These are phyloP conservation scores for Picea engelmannii DNA, from an alignment of 83 land plant genomes.

Conservation along the genomic window DNA sequence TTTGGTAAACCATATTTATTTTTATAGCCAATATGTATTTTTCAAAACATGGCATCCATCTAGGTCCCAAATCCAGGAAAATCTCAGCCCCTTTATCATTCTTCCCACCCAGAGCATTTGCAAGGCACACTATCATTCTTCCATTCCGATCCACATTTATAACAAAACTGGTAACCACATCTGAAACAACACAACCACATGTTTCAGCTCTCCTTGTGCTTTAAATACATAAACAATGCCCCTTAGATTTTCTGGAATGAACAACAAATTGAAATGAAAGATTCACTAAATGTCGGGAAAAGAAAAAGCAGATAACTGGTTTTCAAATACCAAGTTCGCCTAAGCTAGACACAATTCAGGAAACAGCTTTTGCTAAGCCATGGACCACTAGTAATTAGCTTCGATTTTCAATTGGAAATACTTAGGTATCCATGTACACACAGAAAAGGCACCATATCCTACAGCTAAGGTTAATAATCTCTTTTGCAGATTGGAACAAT, in stretches of 20 bases:
- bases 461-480: too few relatives aligned
- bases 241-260: neutral
- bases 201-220: neutral
- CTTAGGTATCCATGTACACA: too few relatives aligned
- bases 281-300: neutral
- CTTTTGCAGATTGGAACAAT: too few relatives aligned
- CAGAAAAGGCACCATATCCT: too few relatives aligned
- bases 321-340: neutral
- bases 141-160: constrained; percentile 25
- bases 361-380: neutral
- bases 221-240: neutral
- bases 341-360: neutral
- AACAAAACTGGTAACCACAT: constrained; percentile 25
- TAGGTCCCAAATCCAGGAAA: neutral
- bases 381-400: too few relatives aligned
- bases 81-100: neutral
- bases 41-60: neutral
- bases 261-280: neutral
- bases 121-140: constrained; percentile 7
- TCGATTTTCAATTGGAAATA: too few relatives aligned
- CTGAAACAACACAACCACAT: constrained; percentile 9
- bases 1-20: too few relatives aligned
- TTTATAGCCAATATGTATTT: neutral
- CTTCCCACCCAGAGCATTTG: constrained; percentile 8
- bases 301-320: too few relatives aligned